These are phyloP conservation scores for Acarospora socialis DNA, from an alignment of 2,329 filamentous ascomycete genomes.

Conservation along the genomic window DNA sequence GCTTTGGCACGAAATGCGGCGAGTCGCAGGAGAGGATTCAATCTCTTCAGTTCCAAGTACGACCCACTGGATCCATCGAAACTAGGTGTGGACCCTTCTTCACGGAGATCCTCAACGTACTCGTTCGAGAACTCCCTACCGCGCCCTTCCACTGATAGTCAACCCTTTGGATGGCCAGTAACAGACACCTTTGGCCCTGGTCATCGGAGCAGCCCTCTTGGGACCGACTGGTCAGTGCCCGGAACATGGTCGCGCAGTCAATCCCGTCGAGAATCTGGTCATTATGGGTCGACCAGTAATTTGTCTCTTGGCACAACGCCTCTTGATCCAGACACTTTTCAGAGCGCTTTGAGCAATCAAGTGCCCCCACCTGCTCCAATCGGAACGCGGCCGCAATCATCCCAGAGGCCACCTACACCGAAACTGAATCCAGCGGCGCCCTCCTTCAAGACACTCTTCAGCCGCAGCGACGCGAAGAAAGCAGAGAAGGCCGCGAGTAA, in stretches of 20 bases:
- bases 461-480: constrained; percentile 21
- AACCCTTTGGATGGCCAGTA: constrained; percentile 54
- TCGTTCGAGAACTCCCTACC: constrained; percentile 46
- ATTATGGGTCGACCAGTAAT: constrained; percentile 58
- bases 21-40: constrained; percentile 23
- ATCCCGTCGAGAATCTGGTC: constrained; percentile 67
- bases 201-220: constrained; percentile 38
- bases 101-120: constrained; percentile 37
- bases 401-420: constrained; percentile 41
- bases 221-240: constrained; percentile 39
- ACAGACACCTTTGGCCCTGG: constrained; percentile 37
- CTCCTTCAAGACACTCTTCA: constrained; percentile 65
- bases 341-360: constrained; percentile 33
- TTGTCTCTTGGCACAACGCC: constrained; percentile 39
- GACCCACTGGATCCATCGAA: constrained; percentile 10
- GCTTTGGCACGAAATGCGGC: constrained; percentile 11
- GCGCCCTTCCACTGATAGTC: constrained; percentile 64
- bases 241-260: constrained; percentile 57
- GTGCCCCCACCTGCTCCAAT: constrained; percentile 52
- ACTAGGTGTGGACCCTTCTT: constrained; percentile 23
- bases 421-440: constrained; percentile 78
- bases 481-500: constrained; percentile 19
- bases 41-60: constrained; percentile 24
- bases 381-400: constrained; percentile 56
- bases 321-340: constrained; percentile 34